Evolutionary conservation across 495 filamentous ascomycete species (phyloP).

Genomic region (Penicillium manginii): DNA sequence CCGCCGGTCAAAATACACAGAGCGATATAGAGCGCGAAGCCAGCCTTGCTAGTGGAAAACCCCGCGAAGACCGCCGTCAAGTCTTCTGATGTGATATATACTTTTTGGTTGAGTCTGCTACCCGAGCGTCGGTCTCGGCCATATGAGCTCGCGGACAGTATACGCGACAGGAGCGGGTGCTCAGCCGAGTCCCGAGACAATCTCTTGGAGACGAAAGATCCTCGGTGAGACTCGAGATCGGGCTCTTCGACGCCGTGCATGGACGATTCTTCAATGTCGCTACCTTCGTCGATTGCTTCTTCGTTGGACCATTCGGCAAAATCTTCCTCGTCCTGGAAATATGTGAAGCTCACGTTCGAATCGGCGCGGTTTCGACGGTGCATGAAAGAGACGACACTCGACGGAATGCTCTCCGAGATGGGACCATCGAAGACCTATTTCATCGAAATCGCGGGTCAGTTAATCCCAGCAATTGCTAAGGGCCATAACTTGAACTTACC

Average conservation of each 20-base stretch:
- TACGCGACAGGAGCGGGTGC: constrained; percentile 71
- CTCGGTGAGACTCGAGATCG: constrained; percentile 39
- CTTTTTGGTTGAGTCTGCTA: constrained; percentile 75
- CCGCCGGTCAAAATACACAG: constrained; percentile 75
- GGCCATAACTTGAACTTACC: constrained; percentile 48
- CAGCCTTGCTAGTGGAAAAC: constrained; percentile 73
- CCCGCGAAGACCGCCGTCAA: constrained; percentile 90
- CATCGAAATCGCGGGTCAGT: background rate
- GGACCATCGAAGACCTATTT: constrained; percentile 86
- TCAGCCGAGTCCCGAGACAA: constrained; percentile 66
- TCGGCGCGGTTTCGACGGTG: constrained; percentile 76
- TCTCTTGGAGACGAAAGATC: constrained; percentile 49
- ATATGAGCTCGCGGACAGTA: constrained; percentile 59
- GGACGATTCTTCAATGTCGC: constrained; percentile 57
- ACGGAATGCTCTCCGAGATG: constrained; percentile 91
- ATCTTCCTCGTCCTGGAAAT: constrained; percentile 69
- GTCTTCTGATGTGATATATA: constrained; percentile 92
- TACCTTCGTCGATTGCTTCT: constrained; percentile 54
- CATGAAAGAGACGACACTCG: constrained; percentile 83
- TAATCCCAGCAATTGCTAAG: background rate
- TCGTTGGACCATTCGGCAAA: constrained; percentile 55
- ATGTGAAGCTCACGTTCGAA: constrained; percentile 87
- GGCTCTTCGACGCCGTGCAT: constrained; percentile 33
- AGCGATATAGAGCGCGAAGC: constrained; percentile 67
- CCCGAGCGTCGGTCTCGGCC: constrained; percentile 58